Evolutionary conservation across 192 early-diverging fungal species (phyloP), one percentile per base, ranked within the genome.

Genomic region (Entomortierella lignicola): DNA sequence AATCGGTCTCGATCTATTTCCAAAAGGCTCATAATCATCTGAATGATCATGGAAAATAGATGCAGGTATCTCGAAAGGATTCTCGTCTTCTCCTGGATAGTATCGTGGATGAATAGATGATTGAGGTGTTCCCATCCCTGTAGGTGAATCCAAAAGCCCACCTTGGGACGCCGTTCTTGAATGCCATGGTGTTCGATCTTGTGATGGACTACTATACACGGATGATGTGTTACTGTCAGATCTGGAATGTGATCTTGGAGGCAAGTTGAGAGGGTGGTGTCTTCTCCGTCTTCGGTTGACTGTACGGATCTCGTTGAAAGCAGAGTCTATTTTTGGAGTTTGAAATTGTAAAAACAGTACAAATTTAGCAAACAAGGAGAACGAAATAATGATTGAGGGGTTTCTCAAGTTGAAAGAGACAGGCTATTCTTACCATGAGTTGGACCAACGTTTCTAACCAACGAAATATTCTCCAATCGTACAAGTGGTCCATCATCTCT

Each of bases 51-150:
- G 73, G 51, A 79, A 79, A 44, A 79, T 70, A 0, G 75, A 79
- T 42, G 70, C 75, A n/a, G 75, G 75, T 21, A 79, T 70, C 75
- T 79, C 75, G 43, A 79, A 79, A 12, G 75, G 75, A 21, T 79
- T 79, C 51, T 79, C 75, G 43, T 79, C 75, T n/a, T 79, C 67
- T 0, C 73, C 73, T 8, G 73, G 73, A 43, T 66, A 79, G 56
- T 55, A 79, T 12, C 75, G 61, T 13, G 75, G 51, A 29, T 60
- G 72, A 10, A 60, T n/a, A 0, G 64, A 60, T 21, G 41, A 41
- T 15, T 68, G 66, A 3, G 57, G 32, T 5, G 52, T 44, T 31
- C 37, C 48, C 13, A 26, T 7, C 17, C 39, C 61, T 11, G 53
- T 34, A 23, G 54, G 50, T 25, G 62, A 64, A 37, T 18, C 51